These are phyloP conservation scores for Penicillium sp. DNA, from an alignment of 2,329 filamentous ascomycete genomes.

Conservation along the genomic window DNA sequence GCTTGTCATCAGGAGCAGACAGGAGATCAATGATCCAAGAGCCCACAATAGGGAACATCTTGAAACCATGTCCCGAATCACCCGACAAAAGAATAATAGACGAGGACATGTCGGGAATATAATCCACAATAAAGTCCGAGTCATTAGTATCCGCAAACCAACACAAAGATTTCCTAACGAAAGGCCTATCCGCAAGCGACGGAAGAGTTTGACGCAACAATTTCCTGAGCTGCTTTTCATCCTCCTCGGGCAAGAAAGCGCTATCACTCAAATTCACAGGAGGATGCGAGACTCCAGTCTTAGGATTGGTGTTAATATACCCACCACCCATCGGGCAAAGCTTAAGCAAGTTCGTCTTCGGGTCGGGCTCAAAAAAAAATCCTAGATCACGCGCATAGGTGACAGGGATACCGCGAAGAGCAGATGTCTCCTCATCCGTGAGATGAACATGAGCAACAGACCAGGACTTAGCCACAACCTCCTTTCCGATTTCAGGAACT, in stretches of 20 bases:
- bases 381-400: conserved; percentile 62
- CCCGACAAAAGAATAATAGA: conserved; percentile 55
- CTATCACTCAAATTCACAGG: conserved; percentile 37
- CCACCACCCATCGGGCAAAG: conserved; percentile 61
- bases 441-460: conserved; percentile 61
- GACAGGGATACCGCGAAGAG: conserved; percentile 59
- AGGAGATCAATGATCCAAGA: conserved; percentile 54
- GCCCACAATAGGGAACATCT: conserved; percentile 62
- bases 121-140: conserved; percentile 62
- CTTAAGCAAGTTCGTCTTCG: conserved; percentile 58
- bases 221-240: conserved; percentile 54
- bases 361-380: conserved; percentile 66
- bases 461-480: conserved; percentile 59
- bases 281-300: conserved; percentile 42
- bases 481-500: conserved; percentile 50
- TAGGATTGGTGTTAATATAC: conserved; percentile 52
- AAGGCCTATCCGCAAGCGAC: conserved; percentile 52
- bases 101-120: conserved; percentile 50
- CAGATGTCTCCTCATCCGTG: conserved; percentile 53
- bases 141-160: conserved; percentile 64
- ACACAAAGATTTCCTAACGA: conserved; percentile 60
- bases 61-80: conserved; percentile 63
- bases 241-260: conserved; percentile 54
- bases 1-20: conserved; percentile 37
- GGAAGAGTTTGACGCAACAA: conserved; percentile 56